Percentiles rank a stretch among this genome's conserved stretches.
phyloP scores from a whole-genome alignment of 2,329 filamentous ascomycete genomes.

The Pyrenophora graminea region DNA sequence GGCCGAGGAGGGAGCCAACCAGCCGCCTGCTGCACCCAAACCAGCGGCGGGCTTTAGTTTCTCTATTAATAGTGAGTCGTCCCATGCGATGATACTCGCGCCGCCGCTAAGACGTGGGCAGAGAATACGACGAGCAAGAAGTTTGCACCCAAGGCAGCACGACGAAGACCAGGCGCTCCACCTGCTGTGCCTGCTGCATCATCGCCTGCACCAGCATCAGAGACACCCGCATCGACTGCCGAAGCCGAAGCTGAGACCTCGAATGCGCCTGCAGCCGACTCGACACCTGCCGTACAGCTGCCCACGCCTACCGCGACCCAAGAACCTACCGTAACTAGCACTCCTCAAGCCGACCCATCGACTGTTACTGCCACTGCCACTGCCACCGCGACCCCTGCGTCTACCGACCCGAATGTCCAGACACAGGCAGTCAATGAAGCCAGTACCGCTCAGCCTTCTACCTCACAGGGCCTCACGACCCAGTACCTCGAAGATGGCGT shows the following conservation, averaged over 20 bases:
- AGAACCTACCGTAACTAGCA: constrained; percentile 13
- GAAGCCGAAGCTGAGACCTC: constrained; percentile 14
- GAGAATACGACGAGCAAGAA: constrained; percentile 53
- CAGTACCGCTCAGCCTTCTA: neutral
- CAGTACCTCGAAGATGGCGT: constrained; percentile 15
- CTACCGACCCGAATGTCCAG: neutral
- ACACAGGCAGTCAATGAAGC: neutral
- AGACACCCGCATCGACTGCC: constrained; percentile 20
- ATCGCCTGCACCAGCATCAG: neutral
- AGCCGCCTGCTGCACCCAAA: constrained; percentile 21
- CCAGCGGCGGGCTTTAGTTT: constrained; percentile 28
- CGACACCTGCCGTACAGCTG: constrained; percentile 18
- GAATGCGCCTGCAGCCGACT: constrained; percentile 15
- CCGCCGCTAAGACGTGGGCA: constrained; percentile 22
- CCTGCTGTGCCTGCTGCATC: neutral
- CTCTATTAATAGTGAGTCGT: constrained; percentile 39
- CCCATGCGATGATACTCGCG: constrained; percentile 11
- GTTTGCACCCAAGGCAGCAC: constrained; percentile 54
- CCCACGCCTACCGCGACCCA: constrained; percentile 36
- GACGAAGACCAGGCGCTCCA: constrained; percentile 48
- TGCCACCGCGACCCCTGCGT: constrained; percentile 1
- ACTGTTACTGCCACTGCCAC: neutral
- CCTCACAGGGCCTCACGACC: neutral
- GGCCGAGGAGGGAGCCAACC: constrained; percentile 25
- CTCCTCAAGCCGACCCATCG: constrained; percentile 5